phyloP scores from a whole-genome alignment of 371 early-diverging fungal species.

The Smittium culicis region DNA sequence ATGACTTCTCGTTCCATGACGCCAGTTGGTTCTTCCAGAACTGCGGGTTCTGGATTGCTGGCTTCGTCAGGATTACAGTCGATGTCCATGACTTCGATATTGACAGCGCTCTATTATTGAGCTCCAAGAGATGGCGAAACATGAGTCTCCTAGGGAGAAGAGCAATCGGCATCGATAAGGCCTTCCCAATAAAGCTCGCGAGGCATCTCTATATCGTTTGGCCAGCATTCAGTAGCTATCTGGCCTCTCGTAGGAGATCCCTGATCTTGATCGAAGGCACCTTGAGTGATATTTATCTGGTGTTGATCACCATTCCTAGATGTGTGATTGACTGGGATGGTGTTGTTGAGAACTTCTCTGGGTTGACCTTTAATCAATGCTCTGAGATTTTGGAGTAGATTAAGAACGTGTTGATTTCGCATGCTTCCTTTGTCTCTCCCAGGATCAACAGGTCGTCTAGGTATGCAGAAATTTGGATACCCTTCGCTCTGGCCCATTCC shows the following conservation, averaged over 20 bases:
- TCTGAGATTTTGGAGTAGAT: slow-evolving; percentile 18
- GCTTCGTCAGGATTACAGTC: background rate
- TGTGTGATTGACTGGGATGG: slow-evolving; percentile 29
- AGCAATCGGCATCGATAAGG: slow-evolving; percentile 9
- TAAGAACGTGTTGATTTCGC: slow-evolving; percentile 15
- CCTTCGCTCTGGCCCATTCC: slow-evolving; percentile 21
- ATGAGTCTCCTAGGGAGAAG: background rate
- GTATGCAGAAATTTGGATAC: slow-evolving; percentile 26
- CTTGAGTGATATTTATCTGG: slow-evolving; percentile 1
- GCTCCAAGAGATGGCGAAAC: background rate
- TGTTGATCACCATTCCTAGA: slow-evolving; percentile 30
- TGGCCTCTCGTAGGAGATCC: background rate
- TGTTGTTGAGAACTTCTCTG: slow-evolving; percentile 18
- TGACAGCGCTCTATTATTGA: background rate
- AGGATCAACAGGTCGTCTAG: slow-evolving; percentile 30
- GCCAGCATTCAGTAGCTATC: background rate
- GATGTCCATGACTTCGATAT: background rate
- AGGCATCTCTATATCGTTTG: slow-evolving; percentile 10
- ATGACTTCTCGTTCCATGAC: background rate
- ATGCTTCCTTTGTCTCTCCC: slow-evolving; percentile 6
- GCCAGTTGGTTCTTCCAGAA: background rate
- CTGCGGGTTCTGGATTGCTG: background rate
- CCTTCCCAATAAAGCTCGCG: slow-evolving; percentile 13
- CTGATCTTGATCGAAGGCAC: background rate
- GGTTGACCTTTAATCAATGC: slow-evolving; percentile 27